Evolutionary conservation across 139 green algal species (phyloP), one percentile per base, ranked within the genome.

Genomic region (Ulvella scutata): DNA sequence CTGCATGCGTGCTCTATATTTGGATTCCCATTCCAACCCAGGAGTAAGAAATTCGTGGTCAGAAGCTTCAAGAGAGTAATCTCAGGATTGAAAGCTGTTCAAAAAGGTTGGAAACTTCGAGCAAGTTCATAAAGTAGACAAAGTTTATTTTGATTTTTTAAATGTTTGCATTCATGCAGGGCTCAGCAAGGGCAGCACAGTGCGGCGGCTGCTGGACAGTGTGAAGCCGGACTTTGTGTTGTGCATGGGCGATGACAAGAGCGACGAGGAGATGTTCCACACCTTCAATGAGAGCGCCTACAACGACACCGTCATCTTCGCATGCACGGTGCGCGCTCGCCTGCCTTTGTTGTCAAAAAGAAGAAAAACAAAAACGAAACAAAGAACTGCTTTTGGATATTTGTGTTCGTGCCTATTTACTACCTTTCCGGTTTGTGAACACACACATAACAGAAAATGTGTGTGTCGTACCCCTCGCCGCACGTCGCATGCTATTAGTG

Each of bases 251-350:
- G 93, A 99, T 80, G 95, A 99, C 85, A 78, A 88, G n/a, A 92
- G 82, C 26, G 95, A 99, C 73, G 95, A 99, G 83, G 93, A 98
- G 77, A 99, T 99, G 95, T 99, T 98, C 82, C 87, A 79, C 3
- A 80, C 85, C 10, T 91, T 98, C 7, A 92, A 98, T 77, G 76
- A 88, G 73, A 77, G 92, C 34, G 75, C 43, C 73, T 21, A 39
- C 74, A 29, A 51, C 73, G 39, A 29, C 34, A 17, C 67, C 29
- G 90, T 96, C 75, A n/a, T n/a, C n/a, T 98, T 95, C 86, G 92
- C 94, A 0, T 94, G 87, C 81, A 96, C 92, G 23, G 92, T 98
- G 40, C n/a, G n/a, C n/a, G n/a, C n/a, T n/a, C n/a, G n/a, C n/a
- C n/a, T n/a, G n/a, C n/a, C n/a, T n/a, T n/a, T n/a, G n/a, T n/a